Base-by-base conservation (phyloP, 2,329 filamentous ascomycete genomes). In the Talaromyces sp. region DNA sequence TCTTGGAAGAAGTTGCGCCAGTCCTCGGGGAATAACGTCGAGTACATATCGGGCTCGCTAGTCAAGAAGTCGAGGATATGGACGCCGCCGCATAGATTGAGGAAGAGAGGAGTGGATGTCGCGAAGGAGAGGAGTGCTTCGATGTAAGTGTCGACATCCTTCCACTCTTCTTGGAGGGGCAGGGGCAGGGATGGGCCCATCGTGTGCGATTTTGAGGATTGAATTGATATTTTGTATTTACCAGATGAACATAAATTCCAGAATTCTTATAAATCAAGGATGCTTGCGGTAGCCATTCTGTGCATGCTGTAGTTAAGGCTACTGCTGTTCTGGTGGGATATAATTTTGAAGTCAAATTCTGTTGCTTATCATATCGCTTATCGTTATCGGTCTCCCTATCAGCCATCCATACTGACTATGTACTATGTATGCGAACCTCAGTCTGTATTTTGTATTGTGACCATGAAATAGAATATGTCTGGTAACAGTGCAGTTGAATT, bases 1-100 rank as follows among this genome's bases (percentile, higher is more conserved):
- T 84, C 78, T 40, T 89, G 80, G 69, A 98, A 89, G 80, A 93
- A 98, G 0, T 82, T 74, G 69, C 91, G 87, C 95, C 95, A 99
- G 77, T 93, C 88, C 67, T 85, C 76, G 0, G 93, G 91, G 1
- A 99, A 78, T 1, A 94, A 85, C 1, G 85, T 83, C 61, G 90
- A 86, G 76, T 97, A 99, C 0, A 97, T 84, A 68, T 92, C 90
- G 5, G 92, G 91, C 58, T 92, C 87, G 49, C 88, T 87, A 1
- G 93, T 97, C 80, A 97, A 92, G 79, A 99, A 98, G 76, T 99
- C 95, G 65, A 98, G 84, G 68, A 99, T 93, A 75, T 99, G 95
- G 0, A 98, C 91, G n/a, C 94, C 93, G 63, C 95, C 95, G 74
- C 93, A 97, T n/a, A 99, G 84, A 29, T 91, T 92, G 69, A 92